phyloP scores from a whole-genome alignment of 139 green algal genomes.

The Bryopsis sp. region DNA sequence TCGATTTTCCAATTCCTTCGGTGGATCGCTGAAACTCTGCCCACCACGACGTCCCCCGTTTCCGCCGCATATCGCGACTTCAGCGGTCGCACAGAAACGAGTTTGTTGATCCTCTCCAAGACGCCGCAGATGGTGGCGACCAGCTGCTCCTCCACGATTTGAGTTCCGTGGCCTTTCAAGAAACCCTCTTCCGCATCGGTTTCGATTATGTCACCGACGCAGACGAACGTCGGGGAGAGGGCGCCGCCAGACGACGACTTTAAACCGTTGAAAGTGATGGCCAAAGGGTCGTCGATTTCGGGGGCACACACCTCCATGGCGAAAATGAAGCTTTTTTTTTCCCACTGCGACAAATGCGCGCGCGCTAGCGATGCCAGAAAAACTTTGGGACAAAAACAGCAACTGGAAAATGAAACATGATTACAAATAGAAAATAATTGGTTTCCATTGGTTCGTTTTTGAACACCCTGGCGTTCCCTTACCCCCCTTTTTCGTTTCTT shows the following conservation, averaged over 20 bases:
- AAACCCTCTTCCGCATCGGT: slow-evolving; percentile 16
- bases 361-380: no score
- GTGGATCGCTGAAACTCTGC: slow-evolving; percentile 58
- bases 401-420: no score
- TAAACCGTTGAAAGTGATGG: not conserved
- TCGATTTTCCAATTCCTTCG: slow-evolving; percentile 77
- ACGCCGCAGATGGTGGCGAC: slow-evolving; percentile 62
- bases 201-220: slow-evolving; percentile 16
- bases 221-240: slow-evolving; percentile 9
- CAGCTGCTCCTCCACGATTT: slow-evolving; percentile 46
- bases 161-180: slow-evolving; percentile 63
- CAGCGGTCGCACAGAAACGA: slow-evolving; percentile 61
- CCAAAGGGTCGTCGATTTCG: not conserved
- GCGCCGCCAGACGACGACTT: not conserved
- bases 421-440: no score
- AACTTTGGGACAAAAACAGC: no score
- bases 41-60: slow-evolving; percentile 75
- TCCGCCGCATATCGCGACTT: slow-evolving; percentile 64
- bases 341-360: no score
- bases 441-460: no score
- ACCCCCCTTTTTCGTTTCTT: no score
- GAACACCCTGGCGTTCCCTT: no score
- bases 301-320: no score
- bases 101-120: slow-evolving; percentile 70
- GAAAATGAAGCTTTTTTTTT: no score